Evolutionary conservation across 2,329 filamentous ascomycete genomes (phyloP), one percentile per base, ranked within the genome.

Genomic region (Achaetomium macrosporum): DNA sequence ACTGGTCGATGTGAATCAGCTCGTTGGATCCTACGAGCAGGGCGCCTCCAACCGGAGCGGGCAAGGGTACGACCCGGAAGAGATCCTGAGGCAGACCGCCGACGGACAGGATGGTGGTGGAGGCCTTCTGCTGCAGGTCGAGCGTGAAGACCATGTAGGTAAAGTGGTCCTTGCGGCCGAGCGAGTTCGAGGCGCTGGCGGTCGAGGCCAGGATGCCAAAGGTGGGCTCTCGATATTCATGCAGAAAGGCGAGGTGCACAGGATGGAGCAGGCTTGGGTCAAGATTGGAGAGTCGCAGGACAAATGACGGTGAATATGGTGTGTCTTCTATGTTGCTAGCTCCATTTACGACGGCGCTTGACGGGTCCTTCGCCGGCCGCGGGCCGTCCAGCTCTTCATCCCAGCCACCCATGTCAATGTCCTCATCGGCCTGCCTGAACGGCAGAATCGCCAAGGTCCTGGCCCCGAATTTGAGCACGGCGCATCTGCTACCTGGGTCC

Each of bases 171-270:
- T 86, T 93, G 59, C 90, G 82, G 63, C 90, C 87, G 49, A 97
- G 75, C 3, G 88, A 85, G 51, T 79, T 77, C n/a, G 90, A 91
- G 13, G 85, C 82, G 35, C 84, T 77, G 58, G 82, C 75, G 48
- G 83, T 84, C 1, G 91, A 88, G 43, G 90, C 93, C 40, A 99
- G 76, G 56, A 99, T 91, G 52, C 92, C 93, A 72, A 99, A 96
- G 0, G 93, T 99, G 12, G 93, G 92, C 70, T 97, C 93, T 68
- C 93, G 85, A 70, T 99, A 99, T 73, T 97, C 92, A 77, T 97
- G 83, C 59, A 99, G 75, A 69, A 99, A 99, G 51, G 88, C 85
- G 65, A 99, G 82, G 66, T 96, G 89, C 64, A 96, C 84, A 45
- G 92, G 90, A 70, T 96, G 88, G 55, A 92, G 83, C 61, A 99